Evolutionary conservation across 257 asterid genomes (phyloP), one percentile per base, ranked within the genome.

Genomic region (Petunia secreta): DNA sequence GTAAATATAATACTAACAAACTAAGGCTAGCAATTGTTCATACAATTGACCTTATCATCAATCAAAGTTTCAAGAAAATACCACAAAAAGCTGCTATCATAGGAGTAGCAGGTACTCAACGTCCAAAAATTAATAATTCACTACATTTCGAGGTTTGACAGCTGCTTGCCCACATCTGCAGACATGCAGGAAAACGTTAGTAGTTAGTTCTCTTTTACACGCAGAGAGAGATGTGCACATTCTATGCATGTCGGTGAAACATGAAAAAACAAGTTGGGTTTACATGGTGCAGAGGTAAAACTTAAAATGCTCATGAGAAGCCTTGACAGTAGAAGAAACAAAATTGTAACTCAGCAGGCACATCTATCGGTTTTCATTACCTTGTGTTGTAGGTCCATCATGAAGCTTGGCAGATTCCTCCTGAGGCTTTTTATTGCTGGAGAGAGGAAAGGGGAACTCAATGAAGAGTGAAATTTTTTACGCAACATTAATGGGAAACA

Each of bases 391-490:
- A 44, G 87, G 80, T 50, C 79, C 80, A 39, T 78, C 80, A 5
- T 40, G 46, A 52, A 80, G 36, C 13, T n/a, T 57, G 48, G 58
- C 64, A 4, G 83, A 52, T 39, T 36, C 86, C 63, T 59, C 83
- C 52, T 76, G 74, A 16, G 81, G 68, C 52, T 84, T 88, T 81
- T 82, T 86, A 81, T 80, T 85, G 82, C 91, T 87, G 87, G 25
- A 59, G 64, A 59, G 39, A 55, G 8, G 59, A 59, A 37, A 8
- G 52, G 37, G 53, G 54, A 81, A 2, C 63, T 43, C 25, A 9
- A 80, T 5, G n/a, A 59, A 4, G 5, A 69, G 60, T 44, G 15
- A 5, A 39, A 9, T 4, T 53, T 53, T 9, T 40, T 41, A 62
- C 43, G 36, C 8, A 46, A 58, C 9, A 25, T 48, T 41, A 71